Evolutionary conservation across 257 asterid genomes (phyloP).

Genomic region (Striga asiatica): DNA sequence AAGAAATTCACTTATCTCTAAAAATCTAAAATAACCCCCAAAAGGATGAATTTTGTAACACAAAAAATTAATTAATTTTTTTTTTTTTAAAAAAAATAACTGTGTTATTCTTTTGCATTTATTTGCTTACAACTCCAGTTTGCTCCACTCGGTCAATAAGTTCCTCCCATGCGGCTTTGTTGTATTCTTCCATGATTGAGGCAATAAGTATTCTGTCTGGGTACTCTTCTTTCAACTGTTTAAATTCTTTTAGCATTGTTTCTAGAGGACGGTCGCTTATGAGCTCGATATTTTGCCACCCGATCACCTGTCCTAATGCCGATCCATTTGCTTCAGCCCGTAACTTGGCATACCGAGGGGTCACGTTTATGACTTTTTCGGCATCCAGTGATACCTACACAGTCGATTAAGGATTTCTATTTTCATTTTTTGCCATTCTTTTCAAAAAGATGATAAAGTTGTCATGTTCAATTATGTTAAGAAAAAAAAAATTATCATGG

Average conservation of each 20-base stretch:
- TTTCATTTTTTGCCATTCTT: not conserved
- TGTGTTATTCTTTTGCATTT: no score
- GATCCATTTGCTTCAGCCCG: slow-evolving; percentile 77
- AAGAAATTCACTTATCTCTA: no score
- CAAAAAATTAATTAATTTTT: no score
- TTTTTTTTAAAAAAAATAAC: no score
- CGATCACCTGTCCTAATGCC: slow-evolving; percentile 73
- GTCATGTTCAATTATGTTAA: no score
- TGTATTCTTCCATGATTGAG: slow-evolving; percentile 91
- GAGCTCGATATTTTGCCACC: slow-evolving; percentile 92
- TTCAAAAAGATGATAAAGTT: no score
- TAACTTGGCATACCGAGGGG: slow-evolving; percentile 87
- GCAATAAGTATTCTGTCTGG: slow-evolving; percentile 95
- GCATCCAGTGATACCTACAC: slow-evolving; percentile 86
- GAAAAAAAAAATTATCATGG: no score
- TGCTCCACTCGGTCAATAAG: slow-evolving; percentile 82
- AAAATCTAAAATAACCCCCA: not conserved
- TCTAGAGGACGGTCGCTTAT: slow-evolving; percentile 92
- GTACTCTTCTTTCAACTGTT: slow-evolving; percentile 69
- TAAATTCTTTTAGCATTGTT: slow-evolving; percentile 81
- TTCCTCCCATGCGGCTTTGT: slow-evolving; percentile 89
- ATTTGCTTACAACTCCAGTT: slow-evolving; percentile 74
- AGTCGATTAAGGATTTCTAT: not conserved
- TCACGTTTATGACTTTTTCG: slow-evolving; percentile 77
- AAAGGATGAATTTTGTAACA: not conserved